phyloP scores from a whole-genome alignment of 1,139 yeast genomes.

The Pichia sp. region DNA sequence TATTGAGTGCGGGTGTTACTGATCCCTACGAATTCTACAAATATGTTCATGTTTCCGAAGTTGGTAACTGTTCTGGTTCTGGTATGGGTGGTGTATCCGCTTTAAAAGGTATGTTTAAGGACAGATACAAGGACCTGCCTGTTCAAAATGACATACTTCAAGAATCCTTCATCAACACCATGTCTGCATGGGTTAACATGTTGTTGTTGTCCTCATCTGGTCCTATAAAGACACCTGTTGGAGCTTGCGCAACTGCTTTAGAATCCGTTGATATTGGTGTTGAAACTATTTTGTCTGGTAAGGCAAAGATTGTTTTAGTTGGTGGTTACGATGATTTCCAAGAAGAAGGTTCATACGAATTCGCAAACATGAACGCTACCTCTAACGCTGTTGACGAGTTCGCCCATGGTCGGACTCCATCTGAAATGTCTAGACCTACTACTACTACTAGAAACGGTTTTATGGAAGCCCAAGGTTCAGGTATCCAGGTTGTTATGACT shows the following conservation, averaged over 20 bases:
- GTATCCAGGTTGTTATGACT: slow-evolving; percentile 94
- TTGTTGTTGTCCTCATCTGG: slow-evolving; percentile 95
- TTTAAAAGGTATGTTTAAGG: slow-evolving; percentile 95
- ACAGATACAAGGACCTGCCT: slow-evolving; percentile 85
- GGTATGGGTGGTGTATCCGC: slow-evolving; percentile 99
- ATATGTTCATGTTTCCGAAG: slow-evolving; percentile 96
- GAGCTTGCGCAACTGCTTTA: slow-evolving; percentile 98
- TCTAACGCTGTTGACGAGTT: slow-evolving; percentile 82
- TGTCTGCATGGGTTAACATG: slow-evolving; percentile 99
- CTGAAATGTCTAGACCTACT: slow-evolving; percentile 98
- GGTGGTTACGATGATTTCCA: slow-evolving; percentile 99
- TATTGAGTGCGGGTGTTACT: slow-evolving; percentile 88
- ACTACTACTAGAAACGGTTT: slow-evolving; percentile 95
- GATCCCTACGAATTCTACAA: slow-evolving; percentile 98
- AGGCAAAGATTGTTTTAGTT: slow-evolving; percentile 92
- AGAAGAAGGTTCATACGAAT: slow-evolving; percentile 97
- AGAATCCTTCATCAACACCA: slow-evolving; percentile 97
- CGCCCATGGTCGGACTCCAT: slow-evolving; percentile 95
- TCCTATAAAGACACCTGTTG: slow-evolving; percentile 98
- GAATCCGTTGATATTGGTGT: slow-evolving; percentile 96
- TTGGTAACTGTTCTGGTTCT: slow-evolving; percentile 98
- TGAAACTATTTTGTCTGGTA: slow-evolving; percentile 86
- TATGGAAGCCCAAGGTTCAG: slow-evolving; percentile 99
- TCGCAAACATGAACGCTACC: slow-evolving; percentile 98
- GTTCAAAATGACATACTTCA: slow-evolving; percentile 96